A percentile compares a stretch with the other conserved stretches of the same genome.
Evolutionary conservation across 148 eudicot species (phyloP).

Genomic region (Diospyros kaki): DNA sequence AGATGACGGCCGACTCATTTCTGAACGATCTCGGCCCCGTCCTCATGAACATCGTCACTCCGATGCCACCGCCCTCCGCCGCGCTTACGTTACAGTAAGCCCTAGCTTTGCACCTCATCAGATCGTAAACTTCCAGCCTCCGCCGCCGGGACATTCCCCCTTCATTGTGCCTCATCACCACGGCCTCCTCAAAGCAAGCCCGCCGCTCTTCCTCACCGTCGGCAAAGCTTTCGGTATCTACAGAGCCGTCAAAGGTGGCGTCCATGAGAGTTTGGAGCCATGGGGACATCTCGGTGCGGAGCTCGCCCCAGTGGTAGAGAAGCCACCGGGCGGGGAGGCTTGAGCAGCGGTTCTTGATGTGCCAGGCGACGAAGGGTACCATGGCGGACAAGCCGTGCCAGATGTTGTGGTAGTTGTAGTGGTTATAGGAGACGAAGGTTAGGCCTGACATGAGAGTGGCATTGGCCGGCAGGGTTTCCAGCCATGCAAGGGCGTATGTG

Average conservation of each 20-base stretch:
- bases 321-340: conserved; percentile 47
- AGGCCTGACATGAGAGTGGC: conserved; percentile 52
- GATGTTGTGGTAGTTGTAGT: conserved; percentile 54
- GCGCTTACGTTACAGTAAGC: conserved; percentile 34
- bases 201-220: conserved; percentile 15
- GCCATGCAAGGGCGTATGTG: conserved; percentile 71
- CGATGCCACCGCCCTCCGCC: conserved; percentile 24
- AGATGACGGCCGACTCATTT: conserved; percentile 46
- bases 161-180: conserved; percentile 70
- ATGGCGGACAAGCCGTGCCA: conserved; percentile 72
- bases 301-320: conserved; percentile 74
- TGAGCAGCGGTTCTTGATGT: conserved; percentile 41
- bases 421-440: conserved; percentile 68
- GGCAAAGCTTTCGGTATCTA: conserved; percentile 30
- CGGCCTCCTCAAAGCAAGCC: conserved; percentile 62
- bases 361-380: conserved; percentile 71
- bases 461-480: conserved; percentile 46
- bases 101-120: conserved; percentile 65
- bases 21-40: conserved; percentile 63
- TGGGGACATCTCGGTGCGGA: conserved; percentile 41
- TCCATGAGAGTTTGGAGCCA: conserved; percentile 60
- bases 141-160: conserved; percentile 61
- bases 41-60: conserved; percentile 60
- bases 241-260: conserved; percentile 45
- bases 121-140: conserved; percentile 51